These are phyloP conservation scores for Ceratocystiopsis brevicomis DNA, from an alignment of 2,329 filamentous ascomycete genomes.

Conservation along the genomic window DNA sequence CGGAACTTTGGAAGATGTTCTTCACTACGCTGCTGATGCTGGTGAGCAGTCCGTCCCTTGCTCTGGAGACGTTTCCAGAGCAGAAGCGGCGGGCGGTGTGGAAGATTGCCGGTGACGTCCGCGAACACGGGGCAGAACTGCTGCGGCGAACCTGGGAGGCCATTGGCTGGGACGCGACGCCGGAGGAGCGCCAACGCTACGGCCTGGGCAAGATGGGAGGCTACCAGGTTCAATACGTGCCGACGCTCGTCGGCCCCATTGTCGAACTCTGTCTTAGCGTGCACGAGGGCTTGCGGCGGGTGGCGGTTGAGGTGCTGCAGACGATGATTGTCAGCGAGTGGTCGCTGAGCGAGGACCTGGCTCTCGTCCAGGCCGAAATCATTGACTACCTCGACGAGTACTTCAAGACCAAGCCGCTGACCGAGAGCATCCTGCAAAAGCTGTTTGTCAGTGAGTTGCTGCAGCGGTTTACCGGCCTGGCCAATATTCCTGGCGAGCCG, in stretches of 20 bases:
- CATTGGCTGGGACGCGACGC: constrained; percentile 83
- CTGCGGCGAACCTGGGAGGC: constrained; percentile 78
- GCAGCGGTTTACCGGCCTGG: constrained; percentile 56
- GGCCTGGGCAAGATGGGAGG: constrained; percentile 73
- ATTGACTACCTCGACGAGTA: constrained; percentile 82
- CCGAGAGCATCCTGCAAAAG: constrained; percentile 79
- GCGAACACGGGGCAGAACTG: constrained; percentile 76
- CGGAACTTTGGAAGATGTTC: constrained; percentile 82
- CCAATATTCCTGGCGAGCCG: constrained; percentile 46
- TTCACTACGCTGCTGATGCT: constrained; percentile 79
- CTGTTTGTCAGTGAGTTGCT: constrained; percentile 77
- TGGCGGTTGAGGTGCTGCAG: constrained; percentile 83
- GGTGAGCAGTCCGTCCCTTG: constrained; percentile 72
- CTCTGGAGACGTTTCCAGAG: constrained; percentile 88
- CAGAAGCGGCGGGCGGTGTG: constrained; percentile 92
- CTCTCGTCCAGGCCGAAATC: constrained; percentile 84
- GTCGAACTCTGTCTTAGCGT: constrained; percentile 90
- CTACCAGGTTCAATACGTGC: constrained; percentile 96
- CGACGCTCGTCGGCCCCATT: constrained; percentile 73
- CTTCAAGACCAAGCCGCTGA: constrained; percentile 76
- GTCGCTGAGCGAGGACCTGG: constrained; percentile 83
- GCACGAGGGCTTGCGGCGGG: constrained; percentile 72
- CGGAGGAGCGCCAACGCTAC: constrained; percentile 61
- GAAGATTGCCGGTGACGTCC: constrained; percentile 95
- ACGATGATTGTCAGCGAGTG: constrained; percentile 99